Percentiles rank a stretch among this genome's conserved stretches.
phyloP scores from a whole-genome alignment of 177 flowering plant species.

The Vitis hybrid region DNA sequence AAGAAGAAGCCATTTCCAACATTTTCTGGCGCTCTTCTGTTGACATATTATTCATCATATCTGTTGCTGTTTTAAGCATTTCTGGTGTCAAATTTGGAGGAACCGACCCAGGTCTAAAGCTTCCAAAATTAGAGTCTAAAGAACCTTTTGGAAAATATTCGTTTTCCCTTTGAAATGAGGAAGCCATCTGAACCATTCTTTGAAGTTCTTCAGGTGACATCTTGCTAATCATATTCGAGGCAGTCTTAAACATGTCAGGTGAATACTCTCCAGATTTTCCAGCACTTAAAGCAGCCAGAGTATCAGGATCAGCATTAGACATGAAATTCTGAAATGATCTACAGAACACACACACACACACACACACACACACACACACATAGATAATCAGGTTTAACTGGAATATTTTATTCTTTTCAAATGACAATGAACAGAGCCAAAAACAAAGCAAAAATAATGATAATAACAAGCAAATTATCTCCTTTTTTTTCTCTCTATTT shows the following conservation, averaged over 20 bases:
- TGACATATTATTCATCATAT: constrained; percentile 84
- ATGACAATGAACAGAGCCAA: background rate
- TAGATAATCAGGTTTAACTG: constrained; percentile 1
- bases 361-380: constrained; percentile 2
- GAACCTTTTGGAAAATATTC: constrained; percentile 27
- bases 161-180: constrained; percentile 59
- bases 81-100: constrained; percentile 72
- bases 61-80: constrained; percentile 76
- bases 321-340: constrained; percentile 85
- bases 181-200: constrained; percentile 69
- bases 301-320: constrained; percentile 64
- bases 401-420: background rate
- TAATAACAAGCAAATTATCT: background rate
- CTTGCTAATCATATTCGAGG: constrained; percentile 66
- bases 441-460: background rate
- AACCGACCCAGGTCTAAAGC: constrained; percentile 40
- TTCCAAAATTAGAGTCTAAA: constrained; percentile 10
- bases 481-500: no score
- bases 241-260: constrained; percentile 73
- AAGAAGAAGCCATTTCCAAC: constrained; percentile 71
- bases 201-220: constrained; percentile 89
- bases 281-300: constrained; percentile 55
- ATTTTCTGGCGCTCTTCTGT: constrained; percentile 78
- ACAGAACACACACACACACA: constrained; percentile 9
- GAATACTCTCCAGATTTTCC: constrained; percentile 51